Percentiles rank a stretch among this genome's conserved stretches.
phyloP scores from a whole-genome alignment of 2,329 filamentous ascomycete species.

The Epichloe amarillans region DNA sequence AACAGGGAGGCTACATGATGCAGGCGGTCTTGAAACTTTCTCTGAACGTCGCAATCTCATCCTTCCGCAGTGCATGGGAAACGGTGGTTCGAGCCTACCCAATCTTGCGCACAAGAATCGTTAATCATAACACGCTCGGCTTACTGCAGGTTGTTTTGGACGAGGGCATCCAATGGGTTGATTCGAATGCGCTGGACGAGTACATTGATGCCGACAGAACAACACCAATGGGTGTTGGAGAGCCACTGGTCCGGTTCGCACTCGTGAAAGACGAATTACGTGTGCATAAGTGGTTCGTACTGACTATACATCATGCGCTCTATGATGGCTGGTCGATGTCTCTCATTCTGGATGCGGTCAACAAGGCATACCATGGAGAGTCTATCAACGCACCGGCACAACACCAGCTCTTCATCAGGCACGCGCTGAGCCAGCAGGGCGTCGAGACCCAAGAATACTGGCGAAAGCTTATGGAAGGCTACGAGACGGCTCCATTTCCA shows the following conservation, averaged over 20 bases:
- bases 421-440: constrained; percentile 24
- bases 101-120: constrained; percentile 32
- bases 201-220: constrained; percentile 24
- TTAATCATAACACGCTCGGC: constrained; percentile 26
- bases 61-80: constrained; percentile 9
- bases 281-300: constrained; percentile 25
- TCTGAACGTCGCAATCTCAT: neutral
- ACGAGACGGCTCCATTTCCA: constrained; percentile 27
- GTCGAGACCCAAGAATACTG: constrained; percentile 27
- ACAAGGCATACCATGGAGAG: constrained; percentile 6
- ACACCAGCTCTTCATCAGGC: constrained; percentile 32
- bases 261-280: constrained; percentile 19
- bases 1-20: constrained; percentile 21
- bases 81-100: neutral
- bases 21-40: constrained; percentile 8
- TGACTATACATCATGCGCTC: constrained; percentile 32
- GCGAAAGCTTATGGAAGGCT: constrained; percentile 26
- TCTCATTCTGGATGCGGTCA: constrained; percentile 24
- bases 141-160: constrained; percentile 31
- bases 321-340: constrained; percentile 37
- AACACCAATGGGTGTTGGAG: constrained; percentile 24
- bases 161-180: constrained; percentile 17
- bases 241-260: constrained; percentile 26
- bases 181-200: constrained; percentile 14
- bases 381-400: neutral